Conservation (phyloP, 2,329 filamentous ascomycete species). For the Xylaria sp. region DNA sequence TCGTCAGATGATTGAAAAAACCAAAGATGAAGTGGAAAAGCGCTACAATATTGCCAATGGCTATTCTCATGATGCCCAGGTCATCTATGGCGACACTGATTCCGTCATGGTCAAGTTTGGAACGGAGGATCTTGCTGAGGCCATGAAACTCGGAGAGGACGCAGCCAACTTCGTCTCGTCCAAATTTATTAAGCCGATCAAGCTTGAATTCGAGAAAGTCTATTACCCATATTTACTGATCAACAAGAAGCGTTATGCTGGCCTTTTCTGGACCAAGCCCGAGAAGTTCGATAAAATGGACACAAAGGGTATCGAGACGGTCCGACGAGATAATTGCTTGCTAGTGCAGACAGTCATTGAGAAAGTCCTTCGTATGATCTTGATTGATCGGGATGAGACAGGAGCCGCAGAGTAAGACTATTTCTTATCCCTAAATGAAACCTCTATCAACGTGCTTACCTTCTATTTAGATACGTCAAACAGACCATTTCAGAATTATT, state of each 20-base stretch:
- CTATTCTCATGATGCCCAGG: constrained; percentile 91
- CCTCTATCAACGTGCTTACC: constrained; percentile 44
- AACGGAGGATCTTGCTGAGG: constrained; percentile 80
- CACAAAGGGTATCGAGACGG: constrained; percentile 98
- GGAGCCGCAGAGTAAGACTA: constrained; percentile 86
- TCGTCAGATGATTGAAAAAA: constrained; percentile 98
- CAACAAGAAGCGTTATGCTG: constrained; percentile 99
- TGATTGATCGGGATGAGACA: constrained; percentile 89
- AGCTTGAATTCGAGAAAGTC: constrained; percentile 98
- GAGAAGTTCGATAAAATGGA: constrained; percentile 99
- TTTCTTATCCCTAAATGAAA: background rate
- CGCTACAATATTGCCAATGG: constrained; percentile 92
- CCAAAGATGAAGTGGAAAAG: constrained; percentile 91
- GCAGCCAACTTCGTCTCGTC: constrained; percentile 85
- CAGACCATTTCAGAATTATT: constrained; percentile 92
- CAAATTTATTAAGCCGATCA: constrained; percentile 96
- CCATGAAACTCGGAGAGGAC: constrained; percentile 95
- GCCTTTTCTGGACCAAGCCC: constrained; percentile 95
- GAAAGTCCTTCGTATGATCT: constrained; percentile 91
- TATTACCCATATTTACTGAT: constrained; percentile 98
- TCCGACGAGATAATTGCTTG: constrained; percentile 93
- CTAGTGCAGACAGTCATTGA: constrained; percentile 97
- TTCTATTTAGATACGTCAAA: constrained; percentile 79
- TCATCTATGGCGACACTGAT: constrained; percentile 98
- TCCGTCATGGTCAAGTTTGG: constrained; percentile 99